These are phyloP conservation scores for Primulina tabacum DNA, from an alignment of 257 asterid genomes.

Conservation along the genomic window DNA sequence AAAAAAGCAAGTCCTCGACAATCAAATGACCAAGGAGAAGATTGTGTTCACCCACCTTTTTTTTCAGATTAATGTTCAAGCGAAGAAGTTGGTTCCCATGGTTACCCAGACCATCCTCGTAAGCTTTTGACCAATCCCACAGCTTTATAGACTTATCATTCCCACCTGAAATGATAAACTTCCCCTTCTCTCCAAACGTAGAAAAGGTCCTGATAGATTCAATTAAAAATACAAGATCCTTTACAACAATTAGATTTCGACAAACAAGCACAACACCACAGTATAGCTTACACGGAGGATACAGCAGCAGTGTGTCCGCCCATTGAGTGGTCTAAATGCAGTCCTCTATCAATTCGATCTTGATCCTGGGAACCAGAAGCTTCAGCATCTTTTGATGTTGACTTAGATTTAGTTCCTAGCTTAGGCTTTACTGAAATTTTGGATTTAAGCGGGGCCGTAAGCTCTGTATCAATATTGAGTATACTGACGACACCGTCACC, in stretches of 20 bases:
- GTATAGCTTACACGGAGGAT: constrained; percentile 79
- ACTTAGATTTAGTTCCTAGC: constrained; percentile 41
- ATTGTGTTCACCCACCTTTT: constrained; percentile 50
- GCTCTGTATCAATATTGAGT: constrained; percentile 58
- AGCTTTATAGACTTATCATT: constrained; percentile 77
- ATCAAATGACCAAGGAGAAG: background rate
- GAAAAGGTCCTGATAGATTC: constrained; percentile 63
- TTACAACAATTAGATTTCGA: background rate
- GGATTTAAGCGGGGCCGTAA: constrained; percentile 39
- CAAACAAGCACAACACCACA: constrained; percentile 3
- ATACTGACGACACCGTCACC: constrained; percentile 88
- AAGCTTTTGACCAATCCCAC: constrained; percentile 75
- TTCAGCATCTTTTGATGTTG: constrained; percentile 29
- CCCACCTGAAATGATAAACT: constrained; percentile 83
- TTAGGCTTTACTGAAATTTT: constrained; percentile 48
- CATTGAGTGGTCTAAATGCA: constrained; percentile 61
- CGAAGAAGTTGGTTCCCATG: constrained; percentile 28
- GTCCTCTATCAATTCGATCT: constrained; percentile 33
- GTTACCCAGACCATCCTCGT: constrained; percentile 37
- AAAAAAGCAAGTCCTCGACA: background rate
- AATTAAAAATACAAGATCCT: constrained; percentile 3
- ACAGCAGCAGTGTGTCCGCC: constrained; percentile 91
- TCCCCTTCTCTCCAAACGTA: constrained; percentile 79
- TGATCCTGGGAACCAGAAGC: constrained; percentile 30
- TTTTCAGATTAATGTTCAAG: constrained; percentile 49